Base-by-base conservation (phyloP, 208 protist species). In the Herpetomonas muscarum region DNA sequence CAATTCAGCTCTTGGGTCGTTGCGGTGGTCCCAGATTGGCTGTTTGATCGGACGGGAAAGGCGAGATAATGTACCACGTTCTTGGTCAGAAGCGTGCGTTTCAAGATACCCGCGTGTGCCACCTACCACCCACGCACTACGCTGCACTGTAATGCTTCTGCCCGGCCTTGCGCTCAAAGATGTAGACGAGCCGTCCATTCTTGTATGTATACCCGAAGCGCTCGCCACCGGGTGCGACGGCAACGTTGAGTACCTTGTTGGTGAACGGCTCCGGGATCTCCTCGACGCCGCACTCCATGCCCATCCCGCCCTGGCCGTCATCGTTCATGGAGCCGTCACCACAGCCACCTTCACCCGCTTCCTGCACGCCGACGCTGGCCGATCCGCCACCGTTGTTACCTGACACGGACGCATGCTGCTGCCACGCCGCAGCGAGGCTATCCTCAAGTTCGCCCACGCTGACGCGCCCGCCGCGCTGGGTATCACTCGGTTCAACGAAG, bases 141-240 rank as follows among this genome's bases (percentile, higher is more conserved):
- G 30, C 12, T 25, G 28, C 24, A 13, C 13, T 62, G 22, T 61
- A 25, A 5, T 32, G 13, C 26, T 28, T 55, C 29, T 58, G 21
- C 17, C 4, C n/a, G 3, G 54, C 47, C 21, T 64, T 48, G 13
- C 85, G 82, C 60, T 92, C 88, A 73, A 91, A 87, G 19, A 92
- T 59, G 64, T 82, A 87, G 21, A 94, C 71, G 10, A 79, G 47
- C 24, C 70, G 55, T 19, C 79, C 87, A 36, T 90, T 85, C 58
- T 85, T 81, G 57, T 72, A 91, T 1, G 76, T 81, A 48, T 87
- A 85, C 13, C 74, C 77, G 57, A 94, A 94, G 7, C 87, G 55
- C 64, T 91, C 81, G 0, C 87, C 87, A 41, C 84, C 87, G n/a
- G 85, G 84, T 0, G 81, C 76, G n/a, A 94, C 75, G 13, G 83